Evolutionary conservation across 1,284 basidiomycete species (phyloP).

Genomic region (Ceratobasidium sp.): DNA sequence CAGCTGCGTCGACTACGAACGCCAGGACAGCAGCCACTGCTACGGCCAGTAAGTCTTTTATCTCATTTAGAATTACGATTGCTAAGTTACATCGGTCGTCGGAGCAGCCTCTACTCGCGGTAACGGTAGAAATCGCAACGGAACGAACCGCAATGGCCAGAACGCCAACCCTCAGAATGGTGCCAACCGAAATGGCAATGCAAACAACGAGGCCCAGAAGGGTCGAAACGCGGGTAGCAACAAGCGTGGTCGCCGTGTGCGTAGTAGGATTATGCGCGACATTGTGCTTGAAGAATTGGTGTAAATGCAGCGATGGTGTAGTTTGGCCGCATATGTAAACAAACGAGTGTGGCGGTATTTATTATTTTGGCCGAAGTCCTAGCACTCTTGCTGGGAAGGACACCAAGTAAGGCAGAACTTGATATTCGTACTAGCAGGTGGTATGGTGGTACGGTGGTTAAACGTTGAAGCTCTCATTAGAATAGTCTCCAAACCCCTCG

Average conservation of each 20-base stretch:
- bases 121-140: conserved; percentile 11
- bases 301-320: background rate
- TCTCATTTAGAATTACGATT: background rate
- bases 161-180: background rate
- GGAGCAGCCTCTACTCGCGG: conserved; percentile 35
- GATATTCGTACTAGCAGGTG: background rate
- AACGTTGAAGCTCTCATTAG: conserved; percentile 3
- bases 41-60: conserved; percentile 20
- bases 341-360: background rate
- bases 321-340: background rate
- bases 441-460: background rate
- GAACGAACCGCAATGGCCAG: background rate
- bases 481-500: background rate
- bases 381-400: background rate
- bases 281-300: conserved; percentile 14
- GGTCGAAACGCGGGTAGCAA: background rate
- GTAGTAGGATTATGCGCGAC: conserved; percentile 41
- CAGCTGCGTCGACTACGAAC: conserved; percentile 15
- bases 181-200: conserved; percentile 1
- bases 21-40: conserved; percentile 19
- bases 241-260: conserved; percentile 8
- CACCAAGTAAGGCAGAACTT: background rate
- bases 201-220: background rate
- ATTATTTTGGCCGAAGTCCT: background rate
- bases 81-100: background rate